These are phyloP conservation scores for Tolypocladium ophioglossoides DNA, from an alignment of 2,329 filamentous ascomycete genomes.

Conservation along the genomic window DNA sequence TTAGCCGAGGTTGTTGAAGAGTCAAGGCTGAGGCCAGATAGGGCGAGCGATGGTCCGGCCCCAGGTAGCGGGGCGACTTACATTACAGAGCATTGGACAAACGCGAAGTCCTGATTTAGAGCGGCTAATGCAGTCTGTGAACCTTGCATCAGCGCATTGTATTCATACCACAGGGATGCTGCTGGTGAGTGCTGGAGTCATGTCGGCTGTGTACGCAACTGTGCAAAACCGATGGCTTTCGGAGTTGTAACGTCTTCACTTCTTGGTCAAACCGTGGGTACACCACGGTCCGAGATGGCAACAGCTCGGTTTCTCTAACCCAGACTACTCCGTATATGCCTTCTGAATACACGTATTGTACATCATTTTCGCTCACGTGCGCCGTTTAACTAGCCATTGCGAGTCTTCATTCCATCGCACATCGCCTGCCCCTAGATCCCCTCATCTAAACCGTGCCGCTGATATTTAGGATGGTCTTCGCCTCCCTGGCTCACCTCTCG, in stretches of 20 bases:
- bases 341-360: neutral
- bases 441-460: neutral
- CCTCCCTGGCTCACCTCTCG: slow-evolving; percentile 32
- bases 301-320: neutral
- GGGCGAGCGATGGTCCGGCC: neutral
- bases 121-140: neutral
- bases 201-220: neutral
- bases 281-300: neutral
- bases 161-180: neutral
- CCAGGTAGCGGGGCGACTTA: neutral
- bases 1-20: neutral
- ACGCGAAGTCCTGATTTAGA: neutral
- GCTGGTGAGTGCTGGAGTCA: neutral
- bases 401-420: neutral
- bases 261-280: neutral
- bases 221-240: neutral
- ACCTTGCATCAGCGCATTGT: neutral
- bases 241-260: neutral
- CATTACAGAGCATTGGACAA: neutral
- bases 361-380: neutral
- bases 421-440: neutral
- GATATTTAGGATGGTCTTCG: neutral
- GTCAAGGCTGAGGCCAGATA: neutral
- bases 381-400: neutral
- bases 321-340: neutral